These are phyloP conservation scores for Magnolia kwangsiensis DNA, from an alignment of 164 flowering plant species.

Conservation along the genomic window DNA sequence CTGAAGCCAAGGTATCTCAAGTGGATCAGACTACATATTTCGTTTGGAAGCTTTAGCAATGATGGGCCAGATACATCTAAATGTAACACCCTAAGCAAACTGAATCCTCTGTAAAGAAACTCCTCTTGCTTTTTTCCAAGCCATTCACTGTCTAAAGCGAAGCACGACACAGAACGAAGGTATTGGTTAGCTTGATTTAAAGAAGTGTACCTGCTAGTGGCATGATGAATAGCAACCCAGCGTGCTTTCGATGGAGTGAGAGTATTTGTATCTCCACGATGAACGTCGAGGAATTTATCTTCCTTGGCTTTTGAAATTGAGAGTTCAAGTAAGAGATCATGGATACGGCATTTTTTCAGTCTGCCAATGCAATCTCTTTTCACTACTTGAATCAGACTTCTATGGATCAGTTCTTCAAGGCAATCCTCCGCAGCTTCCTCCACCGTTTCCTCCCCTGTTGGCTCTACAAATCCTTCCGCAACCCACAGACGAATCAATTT, in stretches of 20 bases:
- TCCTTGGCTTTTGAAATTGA: not conserved
- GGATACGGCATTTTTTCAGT: constrained; percentile 37
- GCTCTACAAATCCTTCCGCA: constrained; percentile 45
- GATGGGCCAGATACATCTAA: not conserved
- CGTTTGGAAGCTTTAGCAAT: not conserved
- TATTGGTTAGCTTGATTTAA: not conserved
- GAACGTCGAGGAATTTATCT: not conserved
- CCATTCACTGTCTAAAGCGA: not conserved
- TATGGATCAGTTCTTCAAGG: constrained; percentile 36
- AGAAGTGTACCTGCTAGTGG: not conserved
- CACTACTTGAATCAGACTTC: constrained; percentile 45
- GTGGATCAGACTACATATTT: not conserved
- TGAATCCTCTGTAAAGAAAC: not conserved
- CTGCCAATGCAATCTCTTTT: constrained; percentile 32
- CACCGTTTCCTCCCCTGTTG: constrained; percentile 21
- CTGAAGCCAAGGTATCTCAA: not conserved
- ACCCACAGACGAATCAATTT: constrained; percentile 48
- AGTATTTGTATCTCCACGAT: too few species aligned
- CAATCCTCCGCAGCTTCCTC: constrained; percentile 42
- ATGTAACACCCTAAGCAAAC: not conserved
- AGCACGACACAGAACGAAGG: not conserved
- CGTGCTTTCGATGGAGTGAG: not conserved
- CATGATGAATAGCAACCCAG: not conserved
- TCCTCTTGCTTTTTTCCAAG: not conserved
- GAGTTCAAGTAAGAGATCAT: constrained; percentile 23